phyloP scores from a whole-genome alignment of 2,329 filamentous ascomycete species.

The Aphanoascus verrucosus region DNA sequence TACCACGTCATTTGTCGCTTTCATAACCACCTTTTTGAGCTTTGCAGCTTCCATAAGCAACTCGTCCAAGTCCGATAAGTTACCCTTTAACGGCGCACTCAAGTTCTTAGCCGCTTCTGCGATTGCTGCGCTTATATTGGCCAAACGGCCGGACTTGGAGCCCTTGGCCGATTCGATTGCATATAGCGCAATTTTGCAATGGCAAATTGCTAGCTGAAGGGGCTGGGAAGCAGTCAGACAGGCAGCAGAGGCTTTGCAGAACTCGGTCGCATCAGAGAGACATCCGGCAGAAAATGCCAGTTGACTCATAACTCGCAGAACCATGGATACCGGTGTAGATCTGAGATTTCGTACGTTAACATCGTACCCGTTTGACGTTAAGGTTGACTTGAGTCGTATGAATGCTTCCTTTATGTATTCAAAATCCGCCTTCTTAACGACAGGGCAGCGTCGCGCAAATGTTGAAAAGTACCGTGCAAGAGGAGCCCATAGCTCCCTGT shows the following conservation, averaged over 20 bases:
- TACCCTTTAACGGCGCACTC: conserved; percentile 31
- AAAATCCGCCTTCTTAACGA: conserved; percentile 31
- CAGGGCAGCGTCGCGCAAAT: conserved; percentile 28
- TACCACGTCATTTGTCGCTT: conserved; percentile 17
- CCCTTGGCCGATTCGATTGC: conserved; percentile 26
- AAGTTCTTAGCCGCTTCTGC: conserved; percentile 28
- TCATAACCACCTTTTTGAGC: conserved; percentile 35
- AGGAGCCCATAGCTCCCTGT: conserved; percentile 36
- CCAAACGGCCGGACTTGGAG: conserved; percentile 18
- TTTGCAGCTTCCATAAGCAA: conserved; percentile 34
- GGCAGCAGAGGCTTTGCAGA: conserved; percentile 26
- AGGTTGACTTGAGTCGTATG: conserved; percentile 26
- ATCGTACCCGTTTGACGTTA: conserved; percentile 24
- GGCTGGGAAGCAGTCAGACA: conserved; percentile 25
- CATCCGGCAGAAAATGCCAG: conserved; percentile 33
- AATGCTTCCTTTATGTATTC: conserved; percentile 28
- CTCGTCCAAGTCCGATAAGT: conserved; percentile 34
- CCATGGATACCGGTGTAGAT: conserved; percentile 24
- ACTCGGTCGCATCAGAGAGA: conserved; percentile 30
- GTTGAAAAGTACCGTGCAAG: conserved; percentile 31
- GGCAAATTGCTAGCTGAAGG: conserved; percentile 28
- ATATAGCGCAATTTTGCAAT: conserved; percentile 32
- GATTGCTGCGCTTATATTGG: conserved; percentile 21
- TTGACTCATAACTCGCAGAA: conserved; percentile 30
- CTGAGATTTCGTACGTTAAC: conserved; percentile 16